Conservation (phyloP, 2,329 filamentous ascomycete species). For the Coniochaeta ligniaria region DNA sequence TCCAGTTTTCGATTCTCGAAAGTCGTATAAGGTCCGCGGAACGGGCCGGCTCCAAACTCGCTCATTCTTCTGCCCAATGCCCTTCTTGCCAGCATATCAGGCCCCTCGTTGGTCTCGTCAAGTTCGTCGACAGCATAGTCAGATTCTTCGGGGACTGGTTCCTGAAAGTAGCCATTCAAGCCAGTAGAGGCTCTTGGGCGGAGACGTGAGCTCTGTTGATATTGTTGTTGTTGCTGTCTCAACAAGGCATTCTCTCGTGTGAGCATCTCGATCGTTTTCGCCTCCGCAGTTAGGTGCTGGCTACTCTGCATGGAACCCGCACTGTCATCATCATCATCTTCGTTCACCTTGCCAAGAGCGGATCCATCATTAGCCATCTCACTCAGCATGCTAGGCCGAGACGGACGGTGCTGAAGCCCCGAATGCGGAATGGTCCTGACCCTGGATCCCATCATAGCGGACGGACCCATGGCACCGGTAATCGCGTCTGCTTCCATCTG, state of each 20-base stretch:
- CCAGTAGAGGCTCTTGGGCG: constrained; percentile 52
- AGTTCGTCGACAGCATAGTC: constrained; percentile 69
- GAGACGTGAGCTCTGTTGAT: constrained; percentile 45
- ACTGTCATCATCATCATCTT: constrained; percentile 53
- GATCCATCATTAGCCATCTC: constrained; percentile 60
- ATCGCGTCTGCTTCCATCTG: constrained; percentile 67
- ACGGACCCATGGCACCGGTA: constrained; percentile 32
- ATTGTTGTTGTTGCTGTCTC: constrained; percentile 48
- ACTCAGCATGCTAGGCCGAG: constrained; percentile 68
- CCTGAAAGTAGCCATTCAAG: constrained; percentile 52
- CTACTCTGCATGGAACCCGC: constrained; percentile 48
- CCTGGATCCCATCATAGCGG: constrained; percentile 43
- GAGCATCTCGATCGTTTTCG: constrained; percentile 57
- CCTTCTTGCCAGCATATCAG: constrained; percentile 37
- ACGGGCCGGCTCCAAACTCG: constrained; percentile 40
- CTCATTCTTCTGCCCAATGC: constrained; percentile 47
- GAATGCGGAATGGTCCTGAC: constrained; percentile 50
- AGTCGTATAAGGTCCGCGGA: constrained; percentile 37
- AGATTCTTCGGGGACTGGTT: constrained; percentile 55
- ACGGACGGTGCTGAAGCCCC: constrained; percentile 73
- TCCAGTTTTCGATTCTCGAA: constrained; percentile 56
- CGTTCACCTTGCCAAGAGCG: constrained; percentile 61
- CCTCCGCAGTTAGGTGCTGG: constrained; percentile 47
- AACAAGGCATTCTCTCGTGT: constrained; percentile 56
- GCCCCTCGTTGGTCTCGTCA: constrained; percentile 52